Evolutionary conservation across 306 rosid genomes (phyloP).

Genomic region (Acacia confusa): DNA sequence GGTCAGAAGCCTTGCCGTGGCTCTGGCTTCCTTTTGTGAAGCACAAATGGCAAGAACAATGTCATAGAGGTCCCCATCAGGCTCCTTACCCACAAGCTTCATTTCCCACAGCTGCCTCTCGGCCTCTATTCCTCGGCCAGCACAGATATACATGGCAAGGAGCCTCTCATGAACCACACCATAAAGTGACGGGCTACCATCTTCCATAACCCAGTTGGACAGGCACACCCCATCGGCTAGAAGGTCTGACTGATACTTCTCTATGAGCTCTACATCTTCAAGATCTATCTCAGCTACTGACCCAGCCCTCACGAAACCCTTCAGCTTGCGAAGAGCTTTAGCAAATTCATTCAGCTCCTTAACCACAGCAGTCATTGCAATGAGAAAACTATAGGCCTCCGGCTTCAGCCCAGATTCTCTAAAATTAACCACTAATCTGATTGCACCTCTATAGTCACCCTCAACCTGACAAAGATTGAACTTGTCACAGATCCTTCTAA

Average conservation of each 20-base stretch:
- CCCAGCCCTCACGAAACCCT: conserved; percentile 55
- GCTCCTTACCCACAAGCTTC: conserved; percentile 93
- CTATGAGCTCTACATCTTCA: conserved; percentile 57
- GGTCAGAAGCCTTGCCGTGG: conserved; percentile 67
- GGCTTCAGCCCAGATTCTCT: conserved; percentile 92
- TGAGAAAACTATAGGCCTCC: conserved; percentile 86
- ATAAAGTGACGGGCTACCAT: conserved; percentile 52
- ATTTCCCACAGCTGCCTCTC: conserved; percentile 95
- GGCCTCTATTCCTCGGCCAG: conserved; percentile 90
- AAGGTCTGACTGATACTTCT: conserved; percentile 77
- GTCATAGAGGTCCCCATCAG: conserved; percentile 78
- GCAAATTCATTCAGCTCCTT: conserved; percentile 87
- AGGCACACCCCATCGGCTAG: conserved; percentile 64
- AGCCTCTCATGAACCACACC: conserved; percentile 92
- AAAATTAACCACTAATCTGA: conserved; percentile 66
- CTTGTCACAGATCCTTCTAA: conserved; percentile 20
- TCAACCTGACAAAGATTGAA: conserved; percentile 54
- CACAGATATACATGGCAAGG: conserved; percentile 91
- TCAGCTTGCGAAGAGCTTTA: conserved; percentile 82
- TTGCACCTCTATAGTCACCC: conserved; percentile 72
- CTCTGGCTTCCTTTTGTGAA: conserved; percentile 69
- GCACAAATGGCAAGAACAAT: conserved; percentile 93
- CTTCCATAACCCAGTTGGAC: conserved; percentile 82
- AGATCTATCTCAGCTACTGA: conserved; percentile 58
- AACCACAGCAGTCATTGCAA: conserved; percentile 93